Base-by-base conservation (phyloP, 2,329 filamentous ascomycete genomes). In the Colletotrichum lindemuthianum region DNA sequence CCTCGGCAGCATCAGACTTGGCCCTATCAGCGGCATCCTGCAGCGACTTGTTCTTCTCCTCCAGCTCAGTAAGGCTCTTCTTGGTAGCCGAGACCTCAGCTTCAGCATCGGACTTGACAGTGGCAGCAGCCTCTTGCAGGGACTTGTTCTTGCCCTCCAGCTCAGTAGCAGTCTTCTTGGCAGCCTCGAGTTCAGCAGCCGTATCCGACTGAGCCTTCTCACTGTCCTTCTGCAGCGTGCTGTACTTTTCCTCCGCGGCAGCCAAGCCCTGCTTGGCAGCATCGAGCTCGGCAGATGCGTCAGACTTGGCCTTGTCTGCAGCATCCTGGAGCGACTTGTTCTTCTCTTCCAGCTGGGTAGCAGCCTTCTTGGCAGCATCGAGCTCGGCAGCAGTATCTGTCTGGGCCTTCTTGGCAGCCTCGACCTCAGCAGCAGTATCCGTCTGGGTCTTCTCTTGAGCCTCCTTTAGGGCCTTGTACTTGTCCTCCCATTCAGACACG, bases 381-480 rank as follows among this genome's bases (percentile, higher is more conserved):
- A 74, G 50, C 53, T 76, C 73, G 24, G 70, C 71, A n/a, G 74
- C 72, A 11, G 76, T 71, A 45, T 74, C 66, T 43, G 70, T 72
- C 69, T 75, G 73, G 3, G 72, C 59, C 54, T 67, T 63, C 67
- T 60, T 59, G 7, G 52, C 58, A 10, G 51, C 51, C 11, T 69
- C 70, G 12, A 68, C 50, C 24, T 69, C 59, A n/a, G 59, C 34
- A 24, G 70, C 69, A 36, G 70, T 70, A 44, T 72, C 68, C 68
- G 76, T 73, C 56, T 67, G 63, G 40, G 77, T 71, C 33, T 72
- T 69, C 33, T 67, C 65, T 24, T 57, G 56, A 24, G 59, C 39
- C 36, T 61, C n/a, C 56, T 73, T 66, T 3, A 72, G 53, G 5
- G 72, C 69, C 50, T 69, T 67, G 39, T 72, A 71, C 68, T 76